Evolutionary conservation across 2,329 filamentous ascomycete species (phyloP).

Genomic region (Teratosphaeria nubilosa): DNA sequence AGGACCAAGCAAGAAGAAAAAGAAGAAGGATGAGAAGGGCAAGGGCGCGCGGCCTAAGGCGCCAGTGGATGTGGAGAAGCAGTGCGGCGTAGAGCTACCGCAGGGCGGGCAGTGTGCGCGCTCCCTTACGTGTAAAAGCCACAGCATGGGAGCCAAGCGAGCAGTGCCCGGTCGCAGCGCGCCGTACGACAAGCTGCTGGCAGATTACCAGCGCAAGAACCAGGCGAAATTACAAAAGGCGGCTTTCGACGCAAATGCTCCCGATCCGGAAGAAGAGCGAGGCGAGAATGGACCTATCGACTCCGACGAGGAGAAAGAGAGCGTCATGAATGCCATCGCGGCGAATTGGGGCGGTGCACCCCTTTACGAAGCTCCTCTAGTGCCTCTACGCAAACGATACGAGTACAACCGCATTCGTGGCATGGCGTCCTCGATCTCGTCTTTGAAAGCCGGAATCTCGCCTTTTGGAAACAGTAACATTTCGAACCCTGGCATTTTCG

Average conservation of each 20-base stretch:
- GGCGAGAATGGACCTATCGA: constrained; percentile 67
- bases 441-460: background rate
- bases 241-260: constrained; percentile 87
- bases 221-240: constrained; percentile 97
- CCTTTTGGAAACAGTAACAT: background rate
- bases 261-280: constrained; percentile 67
- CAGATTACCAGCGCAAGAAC: constrained; percentile 74
- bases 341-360: constrained; percentile 66
- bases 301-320: constrained; percentile 85
- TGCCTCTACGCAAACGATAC: constrained; percentile 45
- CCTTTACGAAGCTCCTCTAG: constrained; percentile 53
- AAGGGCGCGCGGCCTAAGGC: constrained; percentile 78
- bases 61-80: constrained; percentile 83
- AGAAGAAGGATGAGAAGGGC: constrained; percentile 41
- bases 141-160: constrained; percentile 87
- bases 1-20: constrained; percentile 37
- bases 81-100: constrained; percentile 76
- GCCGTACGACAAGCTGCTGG: constrained; percentile 79
- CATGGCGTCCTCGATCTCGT: constrained; percentile 30
- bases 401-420: constrained; percentile 54
- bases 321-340: constrained; percentile 69
- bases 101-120: constrained; percentile 80
- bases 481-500: background rate
- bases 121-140: constrained; percentile 81
- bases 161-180: constrained; percentile 74